phyloP scores from a whole-genome alignment of 176 grass and related monocot species.

The Eleusine coracana region DNA sequence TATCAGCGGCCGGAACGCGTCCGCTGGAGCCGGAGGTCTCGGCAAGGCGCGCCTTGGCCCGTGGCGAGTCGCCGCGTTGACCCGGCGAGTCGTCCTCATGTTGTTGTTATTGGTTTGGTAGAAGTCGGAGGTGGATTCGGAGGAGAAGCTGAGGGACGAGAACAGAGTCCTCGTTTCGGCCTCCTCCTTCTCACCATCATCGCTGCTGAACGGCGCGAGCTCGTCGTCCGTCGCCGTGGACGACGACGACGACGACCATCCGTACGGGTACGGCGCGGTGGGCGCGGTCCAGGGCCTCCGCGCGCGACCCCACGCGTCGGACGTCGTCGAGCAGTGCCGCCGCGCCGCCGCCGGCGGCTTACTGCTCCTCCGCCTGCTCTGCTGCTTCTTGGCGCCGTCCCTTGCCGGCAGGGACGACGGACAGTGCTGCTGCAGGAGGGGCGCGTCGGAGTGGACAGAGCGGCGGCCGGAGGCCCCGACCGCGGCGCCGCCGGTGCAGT shows the following conservation, averaged over 20 bases:
- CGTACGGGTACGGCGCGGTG: constrained; percentile 25
- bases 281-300: constrained; percentile 6
- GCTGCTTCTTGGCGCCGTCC: constrained; percentile 33
- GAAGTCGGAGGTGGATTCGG: constrained; percentile 70
- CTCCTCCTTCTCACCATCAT: constrained; percentile 33
- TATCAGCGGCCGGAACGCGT: constrained; percentile 34
- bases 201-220: constrained; percentile 54
- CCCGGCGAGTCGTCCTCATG: constrained; percentile 1
- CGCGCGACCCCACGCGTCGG: constrained; percentile 37
- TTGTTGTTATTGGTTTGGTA: constrained; percentile 33
- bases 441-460: constrained; percentile 46
- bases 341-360: constrained; percentile 24
- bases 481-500: constrained; percentile 40
- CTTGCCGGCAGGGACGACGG: constrained; percentile 2
- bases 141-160: constrained; percentile 82
- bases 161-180: constrained; percentile 66
- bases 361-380: constrained; percentile 18
- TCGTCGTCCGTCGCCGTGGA: constrained; percentile 51
- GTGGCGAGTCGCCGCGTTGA: not conserved
- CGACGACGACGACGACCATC: constrained; percentile 51
- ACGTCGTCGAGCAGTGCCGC: constrained; percentile 36
- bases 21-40: not conserved
- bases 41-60: not conserved
- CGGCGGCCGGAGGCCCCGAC: constrained; percentile 31
- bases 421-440: constrained; percentile 17